phyloP scores from a whole-genome alignment of 2,329 filamentous ascomycete genomes.

The Byssochlamys sp. region DNA sequence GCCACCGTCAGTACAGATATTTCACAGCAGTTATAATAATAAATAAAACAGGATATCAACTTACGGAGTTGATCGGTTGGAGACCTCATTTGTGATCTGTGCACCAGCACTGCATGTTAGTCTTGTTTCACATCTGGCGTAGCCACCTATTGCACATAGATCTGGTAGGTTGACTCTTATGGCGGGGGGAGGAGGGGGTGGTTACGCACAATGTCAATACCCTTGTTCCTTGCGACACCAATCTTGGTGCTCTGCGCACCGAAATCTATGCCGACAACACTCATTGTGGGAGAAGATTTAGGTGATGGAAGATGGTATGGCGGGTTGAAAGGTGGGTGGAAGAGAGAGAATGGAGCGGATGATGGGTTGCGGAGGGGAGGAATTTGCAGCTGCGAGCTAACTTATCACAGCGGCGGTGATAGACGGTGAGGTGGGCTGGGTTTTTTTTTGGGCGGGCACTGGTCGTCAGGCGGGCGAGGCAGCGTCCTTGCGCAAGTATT shows the following conservation, averaged over 20 bases:
- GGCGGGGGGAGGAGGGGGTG: constrained; percentile 6
- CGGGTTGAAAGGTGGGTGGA: constrained; percentile 11
- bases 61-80: constrained; percentile 95
- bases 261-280: constrained; percentile 76
- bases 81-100: constrained; percentile 98
- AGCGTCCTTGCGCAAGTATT: no score
- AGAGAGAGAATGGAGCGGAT: constrained; percentile 13
- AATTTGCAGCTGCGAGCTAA: constrained; percentile 29
- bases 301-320: constrained; percentile 7
- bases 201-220: constrained; percentile 89
- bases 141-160: not conserved
- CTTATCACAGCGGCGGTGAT: constrained; percentile 20
- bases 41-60: constrained; percentile 32
- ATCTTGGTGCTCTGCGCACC: constrained; percentile 94
- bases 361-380: constrained; percentile 17
- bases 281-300: constrained; percentile 39
- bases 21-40: no score
- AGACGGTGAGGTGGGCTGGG: constrained; percentile 16
- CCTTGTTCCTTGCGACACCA: constrained; percentile 93
- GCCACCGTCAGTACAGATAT: constrained; percentile 5
- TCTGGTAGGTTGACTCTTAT: not conserved
- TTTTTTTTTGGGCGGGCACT: not conserved
- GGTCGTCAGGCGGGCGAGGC: constrained; percentile 15
- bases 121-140: not conserved
- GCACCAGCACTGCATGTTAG: constrained; percentile 5